phyloP scores from a whole-genome alignment of 371 early-diverging fungal species.

The Syncephalis plumigaleata region DNA sequence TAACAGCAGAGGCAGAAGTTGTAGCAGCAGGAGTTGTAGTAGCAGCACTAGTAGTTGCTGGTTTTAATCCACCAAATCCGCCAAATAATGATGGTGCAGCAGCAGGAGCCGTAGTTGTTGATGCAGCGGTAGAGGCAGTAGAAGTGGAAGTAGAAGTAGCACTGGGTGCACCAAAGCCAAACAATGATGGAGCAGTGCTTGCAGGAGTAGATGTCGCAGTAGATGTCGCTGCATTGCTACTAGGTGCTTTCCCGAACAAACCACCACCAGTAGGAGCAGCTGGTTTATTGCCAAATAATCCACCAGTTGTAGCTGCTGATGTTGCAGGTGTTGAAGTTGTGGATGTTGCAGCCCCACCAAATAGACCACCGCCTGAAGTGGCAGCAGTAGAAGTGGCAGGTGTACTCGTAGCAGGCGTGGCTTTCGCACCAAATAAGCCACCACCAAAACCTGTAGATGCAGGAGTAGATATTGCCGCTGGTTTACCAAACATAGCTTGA shows the following conservation, averaged over 20 bases:
- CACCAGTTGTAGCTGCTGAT: not conserved
- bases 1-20: not conserved
- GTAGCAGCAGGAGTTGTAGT: constrained; percentile 2
- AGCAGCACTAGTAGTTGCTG: constrained; percentile 1
- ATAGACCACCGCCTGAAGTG: not conserved
- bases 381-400: not conserved
- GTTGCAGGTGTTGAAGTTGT: not conserved
- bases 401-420: not conserved
- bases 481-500: no score
- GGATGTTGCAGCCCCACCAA: constrained; percentile 1
- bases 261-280: not conserved
- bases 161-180: constrained; percentile 5
- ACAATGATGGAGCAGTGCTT: constrained; percentile 6
- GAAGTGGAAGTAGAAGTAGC: constrained; percentile 5
- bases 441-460: not conserved
- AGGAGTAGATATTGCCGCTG: constrained; percentile 1
- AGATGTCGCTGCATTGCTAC: constrained; percentile 1
- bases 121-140: constrained; percentile 5
- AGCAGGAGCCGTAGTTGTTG: constrained; percentile 9
- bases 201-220: constrained; percentile 6
- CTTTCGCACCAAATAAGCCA: not conserved
- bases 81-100: constrained; percentile 2
- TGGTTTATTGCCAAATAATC: not conserved
- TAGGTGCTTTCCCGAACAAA: constrained; percentile 1
- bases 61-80: not conserved